Evolutionary conservation across 2,329 filamentous ascomycete species (phyloP).

Genomic region (Ambrosiella xylebori): DNA sequence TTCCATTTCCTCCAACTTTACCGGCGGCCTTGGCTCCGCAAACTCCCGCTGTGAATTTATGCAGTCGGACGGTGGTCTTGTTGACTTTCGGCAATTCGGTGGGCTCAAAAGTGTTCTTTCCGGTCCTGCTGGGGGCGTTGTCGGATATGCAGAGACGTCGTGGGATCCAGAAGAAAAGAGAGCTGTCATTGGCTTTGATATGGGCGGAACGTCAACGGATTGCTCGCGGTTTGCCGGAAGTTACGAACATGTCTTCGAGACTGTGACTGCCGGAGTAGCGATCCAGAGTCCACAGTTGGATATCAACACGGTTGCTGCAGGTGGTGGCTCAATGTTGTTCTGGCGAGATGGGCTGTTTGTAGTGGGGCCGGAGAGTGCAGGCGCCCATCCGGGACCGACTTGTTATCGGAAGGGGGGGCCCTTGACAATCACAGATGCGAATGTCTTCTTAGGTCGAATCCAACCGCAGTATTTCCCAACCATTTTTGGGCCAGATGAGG

Average conservation of each 20-base stretch:
- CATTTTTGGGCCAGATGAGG: conserved; percentile 82
- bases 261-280: conserved; percentile 82
- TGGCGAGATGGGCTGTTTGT: conserved; percentile 82
- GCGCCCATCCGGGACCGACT: conserved; percentile 75
- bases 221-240: conserved; percentile 75
- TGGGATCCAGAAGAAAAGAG: conserved; percentile 70
- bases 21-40: conserved; percentile 63
- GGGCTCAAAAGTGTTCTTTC: conserved; percentile 74
- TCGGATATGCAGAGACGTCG: conserved; percentile 80
- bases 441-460: conserved; percentile 67
- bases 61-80: conserved; percentile 65
- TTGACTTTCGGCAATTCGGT: conserved; percentile 65
- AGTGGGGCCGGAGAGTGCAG: conserved; percentile 76
- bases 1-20: conserved; percentile 36
- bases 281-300: conserved; percentile 85
- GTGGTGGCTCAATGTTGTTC: conserved; percentile 69
- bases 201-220: conserved; percentile 67
- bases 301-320: conserved; percentile 88
- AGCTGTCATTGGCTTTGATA: conserved; percentile 87
- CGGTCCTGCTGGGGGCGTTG: conserved; percentile 81
- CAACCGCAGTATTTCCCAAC: conserved; percentile 86
- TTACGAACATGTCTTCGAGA: conserved; percentile 89
- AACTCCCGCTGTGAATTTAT: conserved; percentile 87
- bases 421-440: conserved; percentile 84
- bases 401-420: conserved; percentile 85